Evolutionary conservation across 768 basidiomycete species (phyloP).

Genomic region (Austroboletus eburneus): DNA sequence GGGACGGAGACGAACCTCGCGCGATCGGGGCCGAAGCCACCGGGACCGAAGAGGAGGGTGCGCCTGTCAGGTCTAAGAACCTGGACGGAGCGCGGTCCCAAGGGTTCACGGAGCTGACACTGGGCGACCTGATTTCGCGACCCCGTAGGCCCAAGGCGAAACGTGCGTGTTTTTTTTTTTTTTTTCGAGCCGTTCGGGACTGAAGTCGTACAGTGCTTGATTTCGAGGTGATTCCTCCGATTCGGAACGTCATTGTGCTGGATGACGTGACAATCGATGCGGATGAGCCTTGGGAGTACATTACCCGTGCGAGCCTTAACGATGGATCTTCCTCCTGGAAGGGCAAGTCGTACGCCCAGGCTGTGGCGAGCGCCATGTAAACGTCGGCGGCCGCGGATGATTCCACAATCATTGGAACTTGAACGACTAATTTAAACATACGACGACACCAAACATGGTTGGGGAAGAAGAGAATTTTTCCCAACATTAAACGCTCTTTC

Average conservation of each 20-base stretch:
- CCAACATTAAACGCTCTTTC: too few species aligned
- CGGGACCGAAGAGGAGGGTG: too few species aligned
- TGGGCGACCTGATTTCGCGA: slow-evolving; percentile 25
- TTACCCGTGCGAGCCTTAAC: slow-evolving; percentile 25
- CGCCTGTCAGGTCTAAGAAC: neutral
- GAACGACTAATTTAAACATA: slow-evolving; percentile 1
- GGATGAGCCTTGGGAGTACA: slow-evolving; percentile 32
- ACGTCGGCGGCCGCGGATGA: neutral
- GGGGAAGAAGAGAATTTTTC: too few species aligned
- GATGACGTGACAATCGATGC: slow-evolving; percentile 26
- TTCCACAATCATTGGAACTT: neutral
- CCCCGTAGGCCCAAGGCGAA: slow-evolving; percentile 22
- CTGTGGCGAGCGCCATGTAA: slow-evolving; percentile 22
- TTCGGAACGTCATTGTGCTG: slow-evolving; percentile 31
- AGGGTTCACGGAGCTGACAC: slow-evolving; percentile 19
- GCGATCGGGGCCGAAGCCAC: too few species aligned
- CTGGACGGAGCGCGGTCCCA: slow-evolving; percentile 1
- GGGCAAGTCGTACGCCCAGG: slow-evolving; percentile 32
- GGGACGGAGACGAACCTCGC: slow-evolving; percentile 24
- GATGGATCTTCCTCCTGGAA: slow-evolving; percentile 26
- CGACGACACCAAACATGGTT: too few species aligned
- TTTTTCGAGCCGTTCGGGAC: too few species aligned
- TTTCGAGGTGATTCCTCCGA: slow-evolving; percentile 29
- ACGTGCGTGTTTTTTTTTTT: slow-evolving; percentile 13
- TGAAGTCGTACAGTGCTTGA: slow-evolving; percentile 15